Evolutionary conservation across 108 stramenopile species (phyloP).

Genomic region (Nitzschia sp.): DNA sequence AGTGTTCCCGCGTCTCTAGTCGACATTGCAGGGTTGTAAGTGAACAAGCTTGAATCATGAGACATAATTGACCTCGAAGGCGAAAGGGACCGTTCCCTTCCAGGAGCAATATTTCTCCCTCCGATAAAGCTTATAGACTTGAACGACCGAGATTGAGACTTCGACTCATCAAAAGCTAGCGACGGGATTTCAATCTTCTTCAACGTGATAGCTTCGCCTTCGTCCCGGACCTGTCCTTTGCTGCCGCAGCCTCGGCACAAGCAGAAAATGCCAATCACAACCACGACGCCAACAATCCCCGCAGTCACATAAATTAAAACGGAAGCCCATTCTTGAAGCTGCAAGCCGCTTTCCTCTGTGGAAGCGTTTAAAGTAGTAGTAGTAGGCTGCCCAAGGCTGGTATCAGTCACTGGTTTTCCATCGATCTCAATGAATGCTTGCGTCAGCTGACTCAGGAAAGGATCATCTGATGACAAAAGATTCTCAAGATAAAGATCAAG

Average conservation of each 20-base stretch:
- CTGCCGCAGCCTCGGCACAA: conserved; percentile 1
- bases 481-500: conserved; percentile 17
- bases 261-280: neutral
- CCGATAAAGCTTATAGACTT: neutral
- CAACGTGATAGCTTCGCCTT: neutral
- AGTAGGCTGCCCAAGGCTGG: neutral
- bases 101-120: neutral
- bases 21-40: conserved; percentile 21
- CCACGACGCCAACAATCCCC: neutral
- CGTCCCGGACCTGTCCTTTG: conserved; percentile 12
- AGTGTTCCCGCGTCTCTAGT: conserved; percentile 9
- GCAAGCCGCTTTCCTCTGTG: neutral
- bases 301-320: conserved; percentile 6
- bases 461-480: conserved; percentile 16
- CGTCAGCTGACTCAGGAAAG: conserved; percentile 27
- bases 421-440: conserved; percentile 34
- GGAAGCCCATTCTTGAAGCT: conserved; percentile 1
- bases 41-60: conserved; percentile 45
- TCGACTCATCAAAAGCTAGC: neutral
- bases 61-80: conserved; percentile 31
- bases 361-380: neutral
- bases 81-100: conserved; percentile 18
- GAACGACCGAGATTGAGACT: neutral
- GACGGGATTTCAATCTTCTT: conserved; percentile 4
- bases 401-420: conserved; percentile 10